Conservation (phyloP, 805 yeast species). For the Wickerhamiella allomyrinae region DNA sequence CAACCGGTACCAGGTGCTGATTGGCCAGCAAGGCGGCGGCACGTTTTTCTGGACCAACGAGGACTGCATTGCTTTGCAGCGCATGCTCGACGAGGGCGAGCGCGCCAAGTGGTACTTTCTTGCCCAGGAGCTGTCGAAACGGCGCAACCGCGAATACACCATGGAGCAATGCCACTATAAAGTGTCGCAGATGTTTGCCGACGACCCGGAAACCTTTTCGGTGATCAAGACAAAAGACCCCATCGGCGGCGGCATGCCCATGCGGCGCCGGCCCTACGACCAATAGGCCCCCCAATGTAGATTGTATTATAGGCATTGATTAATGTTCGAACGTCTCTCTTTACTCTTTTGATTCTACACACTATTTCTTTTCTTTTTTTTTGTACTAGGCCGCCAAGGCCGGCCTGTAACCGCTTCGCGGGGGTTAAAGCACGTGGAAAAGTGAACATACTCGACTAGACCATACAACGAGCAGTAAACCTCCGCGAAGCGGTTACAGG, state of each 20-base stretch:
- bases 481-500: too few relatives aligned
- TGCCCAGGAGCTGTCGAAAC: constrained; percentile 44
- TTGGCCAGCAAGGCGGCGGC: constrained; percentile 74
- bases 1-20: constrained; percentile 63
- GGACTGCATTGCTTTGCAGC: constrained; percentile 38
- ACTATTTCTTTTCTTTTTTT: too few relatives aligned
- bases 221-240: constrained; percentile 24
- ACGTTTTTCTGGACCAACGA: constrained; percentile 46
- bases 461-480: too few relatives aligned
- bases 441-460: too few relatives aligned
- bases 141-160: constrained; percentile 35
- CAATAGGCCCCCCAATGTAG: not conserved
- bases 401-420: too few relatives aligned
- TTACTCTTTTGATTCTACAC: too few relatives aligned
- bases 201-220: constrained; percentile 44
- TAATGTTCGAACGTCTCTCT: too few relatives aligned
- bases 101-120: constrained; percentile 53
- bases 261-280: constrained; percentile 8
- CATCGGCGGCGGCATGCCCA: constrained; percentile 15
- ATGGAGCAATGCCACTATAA: constrained; percentile 42
- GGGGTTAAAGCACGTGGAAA: too few relatives aligned
- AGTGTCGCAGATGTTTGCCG: constrained; percentile 37
- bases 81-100: constrained; percentile 53
- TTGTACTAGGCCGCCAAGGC: too few relatives aligned
- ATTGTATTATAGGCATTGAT: not conserved